phyloP scores from a whole-genome alignment of 73 alveolate species.

The Paramecium primaurelia region DNA sequence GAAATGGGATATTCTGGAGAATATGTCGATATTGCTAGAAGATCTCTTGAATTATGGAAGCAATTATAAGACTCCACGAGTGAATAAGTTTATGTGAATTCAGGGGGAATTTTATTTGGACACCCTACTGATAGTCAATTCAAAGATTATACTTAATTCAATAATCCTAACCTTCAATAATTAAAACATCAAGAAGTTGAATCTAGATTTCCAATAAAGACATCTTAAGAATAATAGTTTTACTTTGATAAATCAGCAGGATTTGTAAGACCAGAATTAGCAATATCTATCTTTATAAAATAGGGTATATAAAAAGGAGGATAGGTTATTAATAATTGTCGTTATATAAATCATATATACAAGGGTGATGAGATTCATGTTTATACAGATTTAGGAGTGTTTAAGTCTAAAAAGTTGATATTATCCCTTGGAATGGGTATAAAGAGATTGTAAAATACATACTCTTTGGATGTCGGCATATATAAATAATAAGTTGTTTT shows the following conservation, averaged over 20 bases:
- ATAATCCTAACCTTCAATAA: not conserved
- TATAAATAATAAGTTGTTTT: not conserved
- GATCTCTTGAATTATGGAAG: conserved; percentile 37
- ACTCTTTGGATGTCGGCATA: not conserved
- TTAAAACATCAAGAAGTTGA: not conserved
- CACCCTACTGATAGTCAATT: not conserved
- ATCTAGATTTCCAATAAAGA: not conserved
- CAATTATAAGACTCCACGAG: conserved; percentile 2
- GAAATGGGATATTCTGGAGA: conserved; percentile 35
- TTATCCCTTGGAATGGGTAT: not conserved
- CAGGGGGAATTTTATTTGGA: conserved; percentile 41
- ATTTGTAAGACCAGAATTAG: conserved; percentile 15
- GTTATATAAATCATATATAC: not conserved
- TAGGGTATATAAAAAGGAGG: conserved; percentile 9
- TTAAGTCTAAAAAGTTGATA: not conserved
- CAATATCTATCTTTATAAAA: not conserved
- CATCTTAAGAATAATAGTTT: not conserved
- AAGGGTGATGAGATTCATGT: not conserved
- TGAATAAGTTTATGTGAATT: not conserved
- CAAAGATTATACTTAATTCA: not conserved
- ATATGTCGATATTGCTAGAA: not conserved
- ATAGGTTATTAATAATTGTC: conserved; percentile 6
- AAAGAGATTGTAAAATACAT: not conserved
- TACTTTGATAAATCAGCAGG: not conserved
- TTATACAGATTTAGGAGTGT: conserved; percentile 27